Evolutionary conservation across 164 flowering plant species (phyloP), one percentile per base, ranked within the genome.

Genomic region (Protea cynaroides): DNA sequence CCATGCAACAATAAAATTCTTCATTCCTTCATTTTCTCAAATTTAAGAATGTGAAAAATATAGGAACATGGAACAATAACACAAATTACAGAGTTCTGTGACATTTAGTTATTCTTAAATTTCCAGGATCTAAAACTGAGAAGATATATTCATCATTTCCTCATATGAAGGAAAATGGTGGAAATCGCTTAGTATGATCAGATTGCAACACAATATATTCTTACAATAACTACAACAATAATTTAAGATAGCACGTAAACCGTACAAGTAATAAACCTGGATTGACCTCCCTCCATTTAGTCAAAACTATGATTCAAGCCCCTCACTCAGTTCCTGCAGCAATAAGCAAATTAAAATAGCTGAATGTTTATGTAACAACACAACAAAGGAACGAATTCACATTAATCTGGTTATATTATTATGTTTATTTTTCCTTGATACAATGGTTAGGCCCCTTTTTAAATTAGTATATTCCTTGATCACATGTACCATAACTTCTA

Each of bases 281-380:
- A 65, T 65, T 56, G 22, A 18, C 3, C 53, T 57, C 22, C 25
- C 34, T 50, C 37, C 56, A 54, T 25, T 56, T 25, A 56, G 58
- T 25, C 58, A 56, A 15, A 56, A 23, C 17, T 12, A 24, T 13
- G 18, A 14, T 25, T 25, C 8, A 8, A 18, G 25, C 58, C 37
- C 21, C 19, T 19, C 13, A 19, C 15, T 29, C 46, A 34, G 44
- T 7, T 29, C 56, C 62, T 57, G 61, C 55, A 58, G 38, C 59
- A 52, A 64, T 12, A 64, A 19, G 38, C 6, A 46, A 58, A 24
- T 21, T 13, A 44, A 57, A 36, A 23, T 25, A 36, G 44, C 29
- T 19, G 13, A 65, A 40, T 5, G 34, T 8, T n/a, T 23, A 65
- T 11, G 8, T 38, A 55, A 44, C 8, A 49, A 29, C 5, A 49